Evolutionary conservation across 768 basidiomycete species (phyloP), one percentile per base, ranked within the genome.

Genomic region (Pholiota conissans): DNA sequence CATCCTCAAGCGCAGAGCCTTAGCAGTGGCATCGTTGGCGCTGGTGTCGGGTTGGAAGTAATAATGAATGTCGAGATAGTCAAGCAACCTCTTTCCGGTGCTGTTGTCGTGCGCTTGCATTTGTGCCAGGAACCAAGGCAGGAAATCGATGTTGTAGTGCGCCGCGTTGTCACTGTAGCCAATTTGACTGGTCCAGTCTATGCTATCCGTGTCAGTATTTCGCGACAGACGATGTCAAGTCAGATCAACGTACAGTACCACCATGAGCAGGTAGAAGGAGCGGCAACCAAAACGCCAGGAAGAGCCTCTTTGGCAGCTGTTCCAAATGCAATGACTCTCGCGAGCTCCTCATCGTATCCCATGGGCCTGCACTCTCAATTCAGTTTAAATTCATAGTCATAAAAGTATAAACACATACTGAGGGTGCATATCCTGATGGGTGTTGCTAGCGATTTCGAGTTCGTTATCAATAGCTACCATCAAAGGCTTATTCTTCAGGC

Each of bases 361-460:
- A 84, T 72, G 1, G 74, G 74, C 5, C 78, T 80, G 42, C 49
- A 49, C n/a, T 22, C 37, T 54, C 22, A 27, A 40, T 10, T 30
- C 39, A 46, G 30, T 48, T 29, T 59, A 32, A 54, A 56, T 5
- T 24, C 6, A n/a, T 37, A 37, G 29, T 49, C 20, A 49, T 52
- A 32, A 22, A 27, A 52, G 22, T 9, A 5, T 18, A 20, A 53
- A 6, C 16, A 63, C 73, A 35, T 66, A 79, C 78, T 58, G 61
- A 1, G 82, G 81, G 63, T 84, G 82, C 80, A 84, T 84, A 59
- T 84, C 82, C 65, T 80, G 78, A 62, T 84, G 82, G 16, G 82
- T 84, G 59, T 63, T 78, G 50, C 69, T 69, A 13, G 82, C 79
- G 52, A 84, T 84, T 64, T 84, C 82, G 14, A 84, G 83, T 65